phyloP scores from a whole-genome alignment of 2,329 filamentous ascomycete species.

The Cytospora chrysosperma region DNA sequence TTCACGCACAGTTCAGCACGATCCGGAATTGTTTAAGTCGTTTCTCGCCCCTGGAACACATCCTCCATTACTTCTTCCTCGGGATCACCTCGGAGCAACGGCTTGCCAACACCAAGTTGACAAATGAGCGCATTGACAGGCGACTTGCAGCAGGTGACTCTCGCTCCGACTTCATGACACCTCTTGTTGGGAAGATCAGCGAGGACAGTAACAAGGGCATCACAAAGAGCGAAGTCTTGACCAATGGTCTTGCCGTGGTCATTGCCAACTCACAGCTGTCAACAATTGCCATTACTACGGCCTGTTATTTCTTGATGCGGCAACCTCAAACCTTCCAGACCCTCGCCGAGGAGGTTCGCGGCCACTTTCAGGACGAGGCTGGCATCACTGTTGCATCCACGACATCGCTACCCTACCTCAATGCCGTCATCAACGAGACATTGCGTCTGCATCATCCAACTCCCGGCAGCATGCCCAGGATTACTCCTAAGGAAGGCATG shows the following conservation, averaged over 20 bases:
- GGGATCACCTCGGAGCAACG: slow-evolving; percentile 11
- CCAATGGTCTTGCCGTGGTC: slow-evolving; percentile 23
- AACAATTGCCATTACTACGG: slow-evolving; percentile 13
- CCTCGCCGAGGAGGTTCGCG: slow-evolving; percentile 33
- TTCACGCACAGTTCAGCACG: neutral
- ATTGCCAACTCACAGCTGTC: slow-evolving; percentile 25
- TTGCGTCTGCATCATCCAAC: slow-evolving; percentile 37
- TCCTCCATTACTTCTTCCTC: slow-evolving; percentile 17
- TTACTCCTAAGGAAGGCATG: neutral
- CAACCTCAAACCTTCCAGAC: neutral
- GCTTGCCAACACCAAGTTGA: slow-evolving; percentile 15
- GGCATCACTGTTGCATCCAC: slow-evolving; percentile 35
- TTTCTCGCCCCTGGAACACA: slow-evolving; percentile 17
- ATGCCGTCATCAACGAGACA: slow-evolving; percentile 39
- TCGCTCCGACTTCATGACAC: slow-evolving; percentile 17
- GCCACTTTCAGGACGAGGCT: slow-evolving; percentile 31
- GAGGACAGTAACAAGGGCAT: slow-evolving; percentile 10
- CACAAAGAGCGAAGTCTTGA: slow-evolving; percentile 18
- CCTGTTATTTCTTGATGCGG: slow-evolving; percentile 15
- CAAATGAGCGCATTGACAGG: slow-evolving; percentile 7
- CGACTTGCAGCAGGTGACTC: slow-evolving; percentile 8
- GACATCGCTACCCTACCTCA: slow-evolving; percentile 33
- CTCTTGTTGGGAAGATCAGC: slow-evolving; percentile 8
- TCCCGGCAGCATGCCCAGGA: slow-evolving; percentile 14
- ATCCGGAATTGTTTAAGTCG: slow-evolving; percentile 14